Base-by-base conservation (phyloP, 495 filamentous ascomycete species). In the Parmelia sp. region DNA sequence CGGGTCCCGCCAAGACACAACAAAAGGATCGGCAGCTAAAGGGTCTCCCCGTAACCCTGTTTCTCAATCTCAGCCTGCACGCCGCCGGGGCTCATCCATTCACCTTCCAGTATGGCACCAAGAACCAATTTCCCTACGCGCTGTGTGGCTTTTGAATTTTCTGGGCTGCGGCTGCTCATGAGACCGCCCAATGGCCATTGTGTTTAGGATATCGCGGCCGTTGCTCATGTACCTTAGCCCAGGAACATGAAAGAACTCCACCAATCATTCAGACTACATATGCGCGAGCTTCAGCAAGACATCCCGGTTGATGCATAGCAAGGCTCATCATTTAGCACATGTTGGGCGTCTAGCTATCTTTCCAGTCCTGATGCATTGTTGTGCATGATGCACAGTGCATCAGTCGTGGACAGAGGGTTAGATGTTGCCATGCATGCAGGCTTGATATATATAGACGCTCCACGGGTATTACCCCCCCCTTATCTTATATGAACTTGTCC, bases 221-320 rank as follows among this genome's bases (percentile, higher is more conserved):
- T 33, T 42, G 53, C 45, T 37, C 31, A 53, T 53, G 35, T 53
- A 31, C 25, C 19, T 49, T 53, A 60, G 57, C 25, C 57, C 60
- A 60, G 60, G 64, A 53, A 47, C 60, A 33, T 21, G 25, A 44
- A 51, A 11, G 45, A 60, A 45, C 7, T 56, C 21, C 31, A 60
- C 64, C 67, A 53, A 69, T 64, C 60, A 58, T 49, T 61, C 51
- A 27, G 14, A 64, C 57, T 69, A 60, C 60, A 37, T 11, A 40
- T 14, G 60, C 67, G 67, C 67, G 53, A 57, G 33, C 49, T 44
- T 23, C 25, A 23, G 11, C 37, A 27, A 31, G 31, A 25, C 14
- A 25, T 37, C 56, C 23, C 14, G 51, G 36, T 37, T 35, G 53
- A 40, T 58, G 42, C 29, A 55, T 49, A 33, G 40, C 8, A 25